phyloP scores from a whole-genome alignment of 768 basidiomycete species.

The Suillus fuscotomentosus region DNA sequence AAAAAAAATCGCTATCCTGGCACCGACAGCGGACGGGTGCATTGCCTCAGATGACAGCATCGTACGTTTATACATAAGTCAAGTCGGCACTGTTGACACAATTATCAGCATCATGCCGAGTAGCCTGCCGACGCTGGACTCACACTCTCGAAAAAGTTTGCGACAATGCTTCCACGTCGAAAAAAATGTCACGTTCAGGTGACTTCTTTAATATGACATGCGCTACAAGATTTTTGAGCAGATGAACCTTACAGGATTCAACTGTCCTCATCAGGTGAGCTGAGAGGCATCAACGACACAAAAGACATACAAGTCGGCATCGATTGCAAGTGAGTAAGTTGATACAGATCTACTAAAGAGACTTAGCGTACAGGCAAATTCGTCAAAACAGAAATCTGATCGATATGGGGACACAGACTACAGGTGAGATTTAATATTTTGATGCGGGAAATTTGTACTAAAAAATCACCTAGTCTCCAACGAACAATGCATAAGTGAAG shows the following conservation, averaged over 20 bases:
- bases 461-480: not conserved
- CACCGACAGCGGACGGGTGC: conserved; percentile 8
- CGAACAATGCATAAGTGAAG: not conserved
- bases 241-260: not conserved
- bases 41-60: not conserved
- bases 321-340: not conserved
- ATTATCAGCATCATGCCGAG: not conserved
- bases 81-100: not conserved
- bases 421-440: not conserved
- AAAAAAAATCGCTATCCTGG: not conserved
- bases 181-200: not conserved
- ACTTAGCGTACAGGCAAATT: not conserved
- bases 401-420: not conserved
- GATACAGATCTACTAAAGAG: not conserved
- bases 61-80: not conserved
- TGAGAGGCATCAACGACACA: not conserved
- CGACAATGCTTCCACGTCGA: not conserved
- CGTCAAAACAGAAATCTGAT: not conserved
- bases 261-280: not conserved
- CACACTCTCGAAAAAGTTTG: not conserved
- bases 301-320: not conserved
- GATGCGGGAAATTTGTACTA: not conserved
- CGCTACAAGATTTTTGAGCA: not conserved
- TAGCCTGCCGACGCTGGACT: not conserved
- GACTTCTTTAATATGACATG: not conserved